Base-by-base conservation (phyloP, 202 grass and related monocot species). In the Zizania palustris region DNA sequence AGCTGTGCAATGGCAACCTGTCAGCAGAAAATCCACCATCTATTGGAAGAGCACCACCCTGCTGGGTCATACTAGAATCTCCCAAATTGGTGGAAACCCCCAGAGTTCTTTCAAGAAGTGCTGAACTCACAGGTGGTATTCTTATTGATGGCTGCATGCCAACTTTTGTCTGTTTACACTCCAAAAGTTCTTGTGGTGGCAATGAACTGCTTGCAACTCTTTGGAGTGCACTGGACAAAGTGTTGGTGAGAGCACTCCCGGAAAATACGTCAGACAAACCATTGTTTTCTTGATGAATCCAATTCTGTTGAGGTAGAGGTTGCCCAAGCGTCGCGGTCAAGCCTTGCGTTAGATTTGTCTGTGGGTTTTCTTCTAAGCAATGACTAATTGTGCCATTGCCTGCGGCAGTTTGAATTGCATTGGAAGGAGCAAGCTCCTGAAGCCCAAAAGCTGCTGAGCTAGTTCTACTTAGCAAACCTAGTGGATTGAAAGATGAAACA, bases 401-500 rank as follows among this genome's bases (percentile, higher is more conserved):
- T 55, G 51, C 9, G 41, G 61, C 51, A 77, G 77, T 55, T 60
- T 88, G 82, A 68, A 81, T 71, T 77, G 71, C n/a, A 40, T 77
- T 87, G 59, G 88, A 44, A 85, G 92, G 16, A 87, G 67, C 37
- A 78, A 92, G 73, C 18, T 88, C 83, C 8, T 82, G 85, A 67
- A 92, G 71, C 66, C 78, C 89, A 67, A 90, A 84, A 65, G 84
- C 38, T 49, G 61, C 7, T 4, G 67, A 56, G 65, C 68, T 90
- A 55, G 64, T 45, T 83, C 81, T 76, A 49, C 54, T 77, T 54
- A 92, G 60, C 48, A 89, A 74, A 66, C 86, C 90, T 45, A 78
- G 85, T 44, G 88, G 66, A 80, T 84, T 88, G 69, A 97, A 91
- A 69, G 90, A 84, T 83, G 88, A 44, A 65, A 88, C 73, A 38